Percentiles rank a stretch among this genome's conserved stretches.
Evolutionary conservation across 768 basidiomycete genomes (phyloP).

Genomic region (Megacollybia marginata): DNA sequence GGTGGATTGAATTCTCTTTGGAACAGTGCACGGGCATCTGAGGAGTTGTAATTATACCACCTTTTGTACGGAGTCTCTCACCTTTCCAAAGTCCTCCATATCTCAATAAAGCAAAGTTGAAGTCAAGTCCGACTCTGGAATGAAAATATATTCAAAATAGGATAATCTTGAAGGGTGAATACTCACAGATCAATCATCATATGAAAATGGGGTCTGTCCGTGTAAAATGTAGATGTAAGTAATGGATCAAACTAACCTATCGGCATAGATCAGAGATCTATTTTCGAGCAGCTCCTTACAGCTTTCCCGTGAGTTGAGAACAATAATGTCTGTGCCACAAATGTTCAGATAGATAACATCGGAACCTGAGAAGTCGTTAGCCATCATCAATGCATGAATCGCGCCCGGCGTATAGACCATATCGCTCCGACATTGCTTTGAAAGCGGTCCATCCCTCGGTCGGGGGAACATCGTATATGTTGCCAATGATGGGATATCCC

Average conservation of each 20-base stretch:
- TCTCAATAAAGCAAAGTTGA: slow-evolving; percentile 25
- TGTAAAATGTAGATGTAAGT: not conserved
- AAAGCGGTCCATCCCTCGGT: not conserved
- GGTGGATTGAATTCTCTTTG: slow-evolving; percentile 8
- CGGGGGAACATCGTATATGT: slow-evolving; percentile 1
- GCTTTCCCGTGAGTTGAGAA: slow-evolving; percentile 24
- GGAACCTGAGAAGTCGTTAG: not conserved
- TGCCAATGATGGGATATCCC: slow-evolving; percentile 5
- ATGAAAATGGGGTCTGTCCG: slow-evolving; percentile 7
- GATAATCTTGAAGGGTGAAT: not conserved
- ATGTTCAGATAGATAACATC: slow-evolving; percentile 20
- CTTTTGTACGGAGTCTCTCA: slow-evolving; percentile 7
- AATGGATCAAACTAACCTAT: slow-evolving; percentile 6
- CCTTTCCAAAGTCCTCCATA: slow-evolving; percentile 25
- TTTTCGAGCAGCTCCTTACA: slow-evolving; percentile 27
- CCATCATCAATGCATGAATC: not conserved
- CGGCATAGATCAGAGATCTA: slow-evolving; percentile 27
- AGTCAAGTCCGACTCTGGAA: slow-evolving; percentile 26
- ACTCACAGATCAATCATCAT: slow-evolving; percentile 26
- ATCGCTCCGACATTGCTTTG: not conserved
- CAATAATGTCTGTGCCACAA: slow-evolving; percentile 21
- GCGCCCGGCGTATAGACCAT: not conserved
- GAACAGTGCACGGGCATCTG: slow-evolving; percentile 5
- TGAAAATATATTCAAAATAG: not conserved
- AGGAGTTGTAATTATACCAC: too few relatives aligned